A percentile compares a stretch with the other conserved stretches of the same genome.
These are phyloP conservation scores for Pythium biforme DNA, from an alignment of 352 stramenopile species.

Conservation along the genomic window DNA sequence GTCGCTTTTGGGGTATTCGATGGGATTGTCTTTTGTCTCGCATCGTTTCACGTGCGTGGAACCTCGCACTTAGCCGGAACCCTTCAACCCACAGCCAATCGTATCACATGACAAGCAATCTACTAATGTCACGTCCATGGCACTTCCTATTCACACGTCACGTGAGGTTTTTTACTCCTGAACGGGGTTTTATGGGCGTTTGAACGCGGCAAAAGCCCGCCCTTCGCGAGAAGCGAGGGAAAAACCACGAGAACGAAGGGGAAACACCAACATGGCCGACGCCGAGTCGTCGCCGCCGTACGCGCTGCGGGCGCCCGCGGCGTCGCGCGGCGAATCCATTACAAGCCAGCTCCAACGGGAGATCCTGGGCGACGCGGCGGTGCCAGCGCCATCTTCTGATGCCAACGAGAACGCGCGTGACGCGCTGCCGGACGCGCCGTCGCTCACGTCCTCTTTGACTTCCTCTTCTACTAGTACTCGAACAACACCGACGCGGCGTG, in stretches of 20 bases:
- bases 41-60: conserved; percentile 17
- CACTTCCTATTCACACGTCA: conserved; percentile 17
- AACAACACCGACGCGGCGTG: not conserved
- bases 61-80: conserved; percentile 23
- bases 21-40: conserved; percentile 28
- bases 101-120: conserved; percentile 10
- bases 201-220: conserved; percentile 17
- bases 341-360: conserved; percentile 62
- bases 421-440: too few relatives aligned
- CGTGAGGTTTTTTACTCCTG: not conserved
- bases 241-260: conserved; percentile 6
- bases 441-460: too few relatives aligned
- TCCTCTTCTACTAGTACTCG: not conserved
- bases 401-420: too few relatives aligned
- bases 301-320: conserved; percentile 33
- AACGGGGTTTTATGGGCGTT: conserved; percentile 22
- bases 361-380: conserved; percentile 43
- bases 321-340: conserved; percentile 42
- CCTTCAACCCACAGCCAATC: conserved; percentile 28
- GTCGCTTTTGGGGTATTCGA: not conserved
- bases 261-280: conserved; percentile 9
- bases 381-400: too few relatives aligned
- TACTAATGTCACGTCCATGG: not conserved
- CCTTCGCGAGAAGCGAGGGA: not conserved
- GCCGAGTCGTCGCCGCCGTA: conserved; percentile 22